phyloP scores from a whole-genome alignment of 345 rosid genomes.

The Sonneratia alba region DNA sequence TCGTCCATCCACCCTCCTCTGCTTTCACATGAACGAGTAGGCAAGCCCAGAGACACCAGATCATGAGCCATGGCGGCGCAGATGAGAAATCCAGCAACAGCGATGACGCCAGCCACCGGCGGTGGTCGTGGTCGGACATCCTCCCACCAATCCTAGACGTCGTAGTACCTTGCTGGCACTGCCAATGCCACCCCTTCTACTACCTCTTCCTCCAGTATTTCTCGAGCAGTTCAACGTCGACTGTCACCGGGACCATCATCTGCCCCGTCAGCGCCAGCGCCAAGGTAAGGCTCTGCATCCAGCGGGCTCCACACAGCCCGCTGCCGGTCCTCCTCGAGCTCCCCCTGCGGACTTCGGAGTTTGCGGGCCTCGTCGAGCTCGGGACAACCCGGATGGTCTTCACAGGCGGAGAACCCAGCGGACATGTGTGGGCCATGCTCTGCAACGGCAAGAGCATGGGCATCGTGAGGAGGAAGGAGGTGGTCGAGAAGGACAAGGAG shows the following conservation, averaged over 20 bases:
- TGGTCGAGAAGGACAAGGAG: slow-evolving; percentile 8
- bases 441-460: slow-evolving; percentile 19
- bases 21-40: too few species aligned
- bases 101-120: background rate
- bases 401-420: background rate
- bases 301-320: background rate
- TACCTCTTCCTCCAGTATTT: background rate
- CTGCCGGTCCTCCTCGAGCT: slow-evolving; percentile 7
- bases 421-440: slow-evolving; percentile 10
- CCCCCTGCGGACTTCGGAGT: slow-evolving; percentile 9
- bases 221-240: background rate
- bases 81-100: background rate
- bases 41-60: background rate
- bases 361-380: background rate
- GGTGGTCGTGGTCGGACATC: slow-evolving; percentile 2
- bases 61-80: background rate
- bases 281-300: slow-evolving; percentile 11
- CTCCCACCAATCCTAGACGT: slow-evolving; percentile 5
- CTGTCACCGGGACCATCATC: slow-evolving; percentile 14
- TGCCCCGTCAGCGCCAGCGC: slow-evolving; percentile 10
- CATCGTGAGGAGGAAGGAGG: slow-evolving; percentile 8
- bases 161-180: slow-evolving; percentile 2
- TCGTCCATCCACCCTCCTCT: too few species aligned
- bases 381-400: slow-evolving; percentile 10
- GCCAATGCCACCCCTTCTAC: background rate